Base-by-base conservation (phyloP, 768 basidiomycete species). In the Asterophora lycoperdoides region DNA sequence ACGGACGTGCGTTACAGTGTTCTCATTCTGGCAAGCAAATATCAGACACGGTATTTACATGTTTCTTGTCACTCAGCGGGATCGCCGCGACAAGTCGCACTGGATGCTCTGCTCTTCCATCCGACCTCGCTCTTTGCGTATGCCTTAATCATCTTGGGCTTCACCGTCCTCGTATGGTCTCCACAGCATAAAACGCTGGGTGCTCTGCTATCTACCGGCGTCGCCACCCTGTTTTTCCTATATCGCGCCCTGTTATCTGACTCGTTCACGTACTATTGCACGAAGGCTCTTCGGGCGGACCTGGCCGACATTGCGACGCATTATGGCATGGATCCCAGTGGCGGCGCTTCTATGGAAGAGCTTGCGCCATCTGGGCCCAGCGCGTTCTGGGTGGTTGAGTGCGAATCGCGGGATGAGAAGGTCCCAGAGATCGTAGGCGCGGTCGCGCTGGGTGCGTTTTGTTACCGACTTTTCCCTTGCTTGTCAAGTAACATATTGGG, bases 391-490 rank as follows among this genome's bases (percentile, higher is more conserved):
- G 49, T 49, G 23, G 48, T 36, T 0, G 48, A 49, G 35, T 42
- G 41, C 11, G 48, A 42, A 28, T 29, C 19, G 18, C 18, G 29
- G 29, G 38, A 47, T 15, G 35, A 18, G 2, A 42, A 20, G 8
- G 47, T 18, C n/a, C 13, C 40, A 2, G 41, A 43, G 15, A 49
- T 43, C 13, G 39, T 49, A 29, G 41, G 48, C 3, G 54, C 43
- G 23, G 28, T 60, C 20, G 59, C 48, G 4, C 49, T 58, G 2
- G 59, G 59, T 60, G 9, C 8, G 59, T 37, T 7, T 23, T 23
- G 23, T 23, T 23, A 23, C n/a, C n/a, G n/a, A n/a, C 23, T 23
- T 23, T 6, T 23, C 23, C 23, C 3, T 23, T 23, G 23, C 23
- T 23, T 3, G 23, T 23, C 23, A 23, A 23, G 3, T 23, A 23